These are phyloP conservation scores for Nothopassalora personata DNA, from an alignment of 2,329 filamentous ascomycete species.

Conservation along the genomic window DNA sequence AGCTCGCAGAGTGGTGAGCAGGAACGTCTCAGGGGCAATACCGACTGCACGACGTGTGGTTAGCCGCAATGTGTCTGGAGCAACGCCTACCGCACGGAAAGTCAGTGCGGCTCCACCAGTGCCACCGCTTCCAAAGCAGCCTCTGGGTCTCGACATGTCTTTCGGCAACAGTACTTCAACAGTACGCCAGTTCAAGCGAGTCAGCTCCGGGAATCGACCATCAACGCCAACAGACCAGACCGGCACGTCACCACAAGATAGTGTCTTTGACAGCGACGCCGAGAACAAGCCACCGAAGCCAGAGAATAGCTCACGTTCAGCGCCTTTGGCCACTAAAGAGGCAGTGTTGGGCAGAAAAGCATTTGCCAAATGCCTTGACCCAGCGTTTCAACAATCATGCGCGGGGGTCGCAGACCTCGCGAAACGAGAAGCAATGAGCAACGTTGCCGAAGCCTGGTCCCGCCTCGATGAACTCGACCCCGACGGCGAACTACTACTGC, in stretches of 20 bases:
- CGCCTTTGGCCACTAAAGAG: constrained; percentile 59
- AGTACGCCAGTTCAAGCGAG: constrained; percentile 82
- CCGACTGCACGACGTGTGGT: constrained; percentile 30
- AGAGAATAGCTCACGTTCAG: constrained; percentile 13
- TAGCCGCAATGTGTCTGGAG: constrained; percentile 31
- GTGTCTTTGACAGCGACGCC: constrained; percentile 42
- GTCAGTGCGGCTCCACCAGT: constrained; percentile 31
- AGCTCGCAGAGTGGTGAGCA: constrained; percentile 27
- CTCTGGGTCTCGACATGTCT: constrained; percentile 81
- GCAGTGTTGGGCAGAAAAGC: constrained; percentile 73
- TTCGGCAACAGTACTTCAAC: constrained; percentile 93
- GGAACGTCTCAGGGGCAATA: constrained; percentile 32
- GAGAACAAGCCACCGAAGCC: constrained; percentile 59
- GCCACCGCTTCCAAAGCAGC: constrained; percentile 52
- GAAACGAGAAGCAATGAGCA: constrained; percentile 80
- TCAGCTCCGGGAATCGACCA: constrained; percentile 49
- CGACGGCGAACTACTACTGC: constrained; percentile 79
- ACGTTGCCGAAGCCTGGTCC: constrained; percentile 79
- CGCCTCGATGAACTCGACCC: constrained; percentile 81
- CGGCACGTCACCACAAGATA: constrained; percentile 25
- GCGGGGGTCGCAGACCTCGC: constrained; percentile 60
- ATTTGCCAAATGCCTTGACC: constrained; percentile 76
- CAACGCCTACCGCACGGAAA: constrained; percentile 41
- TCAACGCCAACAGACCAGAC: constrained; percentile 20
- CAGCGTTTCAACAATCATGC: constrained; percentile 76